Evolutionary conservation across 257 asterid genomes (phyloP).

Genomic region (Anisodus tanguticus): DNA sequence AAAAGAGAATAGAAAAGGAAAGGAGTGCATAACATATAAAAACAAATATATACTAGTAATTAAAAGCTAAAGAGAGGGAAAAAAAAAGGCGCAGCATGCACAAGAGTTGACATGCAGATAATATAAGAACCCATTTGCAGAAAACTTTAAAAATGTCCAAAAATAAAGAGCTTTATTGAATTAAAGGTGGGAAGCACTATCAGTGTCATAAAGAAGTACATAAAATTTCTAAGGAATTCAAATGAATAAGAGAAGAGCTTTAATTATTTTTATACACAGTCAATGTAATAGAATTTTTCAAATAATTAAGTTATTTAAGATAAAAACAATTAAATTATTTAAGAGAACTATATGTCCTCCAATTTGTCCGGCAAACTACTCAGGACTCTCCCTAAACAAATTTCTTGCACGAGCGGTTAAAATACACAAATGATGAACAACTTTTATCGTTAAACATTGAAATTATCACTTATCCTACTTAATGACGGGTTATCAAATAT

Average conservation of each 20-base stretch:
- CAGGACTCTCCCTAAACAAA: too few relatives aligned
- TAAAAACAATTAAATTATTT: too few relatives aligned
- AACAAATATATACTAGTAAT: background rate
- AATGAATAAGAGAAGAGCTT: conserved; percentile 32
- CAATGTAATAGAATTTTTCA: background rate
- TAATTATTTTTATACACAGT: background rate
- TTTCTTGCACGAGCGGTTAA: background rate
- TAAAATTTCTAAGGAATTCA: conserved; percentile 38
- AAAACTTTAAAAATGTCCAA: conserved; percentile 46
- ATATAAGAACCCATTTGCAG: conserved; percentile 62
- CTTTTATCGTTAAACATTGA: background rate
- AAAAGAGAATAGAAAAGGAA: conserved; percentile 5
- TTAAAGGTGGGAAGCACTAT: conserved; percentile 66
- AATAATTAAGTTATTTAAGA: too few relatives aligned
- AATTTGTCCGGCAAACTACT: too few relatives aligned
- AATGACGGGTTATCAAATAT: background rate
- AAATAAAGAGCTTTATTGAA: conserved; percentile 54
- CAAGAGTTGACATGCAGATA: conserved; percentile 60
- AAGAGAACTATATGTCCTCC: too few relatives aligned
- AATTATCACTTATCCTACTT: too few relatives aligned
- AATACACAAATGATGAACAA: background rate
- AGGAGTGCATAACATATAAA: conserved; percentile 13
- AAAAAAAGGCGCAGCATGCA: conserved; percentile 42
- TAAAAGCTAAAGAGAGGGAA: conserved; percentile 13
- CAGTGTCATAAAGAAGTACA: conserved; percentile 44